Base-by-base conservation (phyloP, 306 rosid genomes). In the Quillaja saponaria region DNA sequence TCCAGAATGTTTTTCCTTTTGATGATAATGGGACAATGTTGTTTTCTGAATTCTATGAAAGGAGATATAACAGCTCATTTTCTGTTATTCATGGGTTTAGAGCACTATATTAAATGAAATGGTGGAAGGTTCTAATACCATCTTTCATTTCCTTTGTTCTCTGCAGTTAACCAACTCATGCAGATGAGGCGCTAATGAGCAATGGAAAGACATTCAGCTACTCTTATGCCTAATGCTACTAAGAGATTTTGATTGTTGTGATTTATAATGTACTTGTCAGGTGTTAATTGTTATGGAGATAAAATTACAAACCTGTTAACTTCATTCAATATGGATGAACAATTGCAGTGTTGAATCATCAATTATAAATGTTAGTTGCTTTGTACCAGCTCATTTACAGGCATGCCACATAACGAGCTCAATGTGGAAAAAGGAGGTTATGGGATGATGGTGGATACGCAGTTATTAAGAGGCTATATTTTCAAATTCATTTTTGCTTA, bases 131-230 rank as follows among this genome's bases (percentile, higher is more conserved):
- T 77, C 57, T 68, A 48, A 80, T 61, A 50, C 61, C 44, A 20
- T 34, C 10, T 21, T 11, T 17, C 57, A 46, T 21, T 69, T 67
- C 20, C 45, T 48, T 57, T 68, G 47, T 41, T 57, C 45, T 66
- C 8, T 56, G 83, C 83, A 85, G 96, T 79, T 85, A 48, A 77
- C 76, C 14, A 58, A 57, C 51, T 51, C 16, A 48, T 53, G 75
- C 35, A 14, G 74, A 73, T 66, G 72, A 48, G 21, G 6, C 56
- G 57, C 42, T 31, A 61, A 4, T 19, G 19, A 76, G 81, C 49
- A 64, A 28, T 18, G 64, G 41, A 49, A 52, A 57, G 78, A 70
- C 41, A 63, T 50, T 10, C 58, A 49, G 78, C 68, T 11, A 49
- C 51, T 16, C 60, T 48, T 55, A 40, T 48, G 50, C 73, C 72